Evolutionary conservation across 805 yeast species (phyloP).

Genomic region (Metschnikowia anglica): DNA sequence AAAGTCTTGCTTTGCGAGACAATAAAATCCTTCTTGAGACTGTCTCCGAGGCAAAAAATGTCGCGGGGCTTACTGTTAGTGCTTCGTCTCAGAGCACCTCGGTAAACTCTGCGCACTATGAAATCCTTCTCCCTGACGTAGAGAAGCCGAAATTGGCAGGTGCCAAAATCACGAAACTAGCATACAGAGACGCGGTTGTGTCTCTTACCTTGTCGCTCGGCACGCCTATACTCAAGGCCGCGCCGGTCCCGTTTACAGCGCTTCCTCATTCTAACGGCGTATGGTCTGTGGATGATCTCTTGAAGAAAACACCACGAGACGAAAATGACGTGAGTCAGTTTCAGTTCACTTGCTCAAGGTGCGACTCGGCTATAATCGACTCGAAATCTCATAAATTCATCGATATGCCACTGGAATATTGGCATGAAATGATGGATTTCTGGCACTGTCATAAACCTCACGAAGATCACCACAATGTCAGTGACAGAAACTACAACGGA

Average conservation of each 20-base stretch:
- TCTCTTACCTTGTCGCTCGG: constrained; percentile 3
- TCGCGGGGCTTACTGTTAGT: no score
- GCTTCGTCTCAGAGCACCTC: no score
- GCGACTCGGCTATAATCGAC: constrained; percentile 30
- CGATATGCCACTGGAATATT: constrained; percentile 86
- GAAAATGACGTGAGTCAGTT: constrained; percentile 24
- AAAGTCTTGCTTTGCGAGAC: constrained; percentile 4
- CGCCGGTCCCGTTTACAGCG: constrained; percentile 14
- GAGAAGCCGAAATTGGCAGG: not conserved
- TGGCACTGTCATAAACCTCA: constrained; percentile 95
- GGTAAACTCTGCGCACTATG: not conserved
- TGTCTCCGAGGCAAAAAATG: not conserved
- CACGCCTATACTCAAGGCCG: not conserved
- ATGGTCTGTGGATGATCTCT: constrained; percentile 47
- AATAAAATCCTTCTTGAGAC: constrained; percentile 7
- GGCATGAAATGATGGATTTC: constrained; percentile 95
- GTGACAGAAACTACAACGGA: constrained; percentile 30
- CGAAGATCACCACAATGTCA: constrained; percentile 18
- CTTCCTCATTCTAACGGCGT: constrained; percentile 13
- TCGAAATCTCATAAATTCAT: constrained; percentile 36
- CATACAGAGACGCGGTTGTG: not conserved
- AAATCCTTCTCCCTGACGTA: constrained; percentile 7
- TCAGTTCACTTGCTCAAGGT: constrained; percentile 31
- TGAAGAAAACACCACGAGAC: constrained; percentile 31
- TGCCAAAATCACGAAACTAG: constrained; percentile 8